Evolutionary conservation across 441 rosid species (phyloP).

Genomic region (Capsella rubella): DNA sequence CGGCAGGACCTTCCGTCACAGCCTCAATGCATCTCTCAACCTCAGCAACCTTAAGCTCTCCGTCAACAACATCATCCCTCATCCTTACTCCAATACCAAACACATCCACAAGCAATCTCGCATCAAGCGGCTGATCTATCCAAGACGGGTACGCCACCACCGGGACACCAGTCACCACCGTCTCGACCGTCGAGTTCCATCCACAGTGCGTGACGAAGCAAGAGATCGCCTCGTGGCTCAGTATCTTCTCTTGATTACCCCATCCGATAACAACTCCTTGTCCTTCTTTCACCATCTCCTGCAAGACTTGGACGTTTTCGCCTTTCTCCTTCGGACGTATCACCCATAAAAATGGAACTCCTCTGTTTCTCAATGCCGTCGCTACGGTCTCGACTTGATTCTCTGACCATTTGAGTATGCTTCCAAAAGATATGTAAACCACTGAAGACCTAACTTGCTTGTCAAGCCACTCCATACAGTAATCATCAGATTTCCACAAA

Average conservation of each 20-base stretch:
- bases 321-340: constrained; percentile 40
- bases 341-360: constrained; percentile 56
- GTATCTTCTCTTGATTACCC: constrained; percentile 61
- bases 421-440: constrained; percentile 63
- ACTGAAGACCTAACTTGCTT: constrained; percentile 51
- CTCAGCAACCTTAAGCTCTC: constrained; percentile 43
- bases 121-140: constrained; percentile 55
- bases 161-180: constrained; percentile 55
- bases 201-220: constrained; percentile 67
- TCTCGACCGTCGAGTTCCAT: constrained; percentile 58
- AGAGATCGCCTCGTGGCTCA: constrained; percentile 51
- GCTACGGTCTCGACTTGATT: constrained; percentile 51
- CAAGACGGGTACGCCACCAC: constrained; percentile 54
- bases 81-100: constrained; percentile 52
- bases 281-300: constrained; percentile 45
- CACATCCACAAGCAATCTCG: constrained; percentile 53
- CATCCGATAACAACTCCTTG: constrained; percentile 54
- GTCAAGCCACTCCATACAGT: constrained; percentile 60
- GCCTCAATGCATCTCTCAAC: constrained; percentile 53
- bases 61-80: constrained; percentile 43
- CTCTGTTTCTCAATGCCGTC: constrained; percentile 45
- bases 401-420: constrained; percentile 40
- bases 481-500: constrained; percentile 44
- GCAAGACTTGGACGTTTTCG: constrained; percentile 14
- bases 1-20: constrained; percentile 39